Conservation (phyloP, 2,329 filamentous ascomycete genomes). For the Alternaria angustiovoidea region DNA sequence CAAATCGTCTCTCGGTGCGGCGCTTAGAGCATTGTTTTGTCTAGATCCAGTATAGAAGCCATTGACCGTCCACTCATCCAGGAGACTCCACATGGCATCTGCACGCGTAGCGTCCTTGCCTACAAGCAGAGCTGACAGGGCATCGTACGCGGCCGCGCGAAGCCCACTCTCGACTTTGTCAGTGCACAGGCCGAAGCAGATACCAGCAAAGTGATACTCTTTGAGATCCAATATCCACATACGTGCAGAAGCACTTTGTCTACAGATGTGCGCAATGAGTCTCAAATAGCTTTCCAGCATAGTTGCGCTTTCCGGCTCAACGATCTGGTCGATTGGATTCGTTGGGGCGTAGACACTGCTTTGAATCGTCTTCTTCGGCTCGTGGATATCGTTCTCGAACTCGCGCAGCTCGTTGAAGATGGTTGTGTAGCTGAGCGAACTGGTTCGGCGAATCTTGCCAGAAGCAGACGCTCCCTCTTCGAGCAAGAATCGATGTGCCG, state of each 20-base stretch:
- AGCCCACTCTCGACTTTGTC: constrained; percentile 79
- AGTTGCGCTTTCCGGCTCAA: constrained; percentile 92
- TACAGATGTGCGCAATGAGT: constrained; percentile 81
- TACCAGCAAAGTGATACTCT: constrained; percentile 73
- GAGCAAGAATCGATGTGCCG: constrained; percentile 86
- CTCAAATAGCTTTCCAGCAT: constrained; percentile 96
- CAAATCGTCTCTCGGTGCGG: constrained; percentile 55
- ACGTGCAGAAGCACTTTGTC: constrained; percentile 75
- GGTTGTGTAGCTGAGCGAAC: constrained; percentile 89
- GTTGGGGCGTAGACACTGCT: constrained; percentile 62
- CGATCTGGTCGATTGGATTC: constrained; percentile 62
- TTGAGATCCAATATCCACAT: constrained; percentile 75
- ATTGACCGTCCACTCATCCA: constrained; percentile 77
- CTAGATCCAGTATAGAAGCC: constrained; percentile 47
- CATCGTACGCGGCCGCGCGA: constrained; percentile 82
- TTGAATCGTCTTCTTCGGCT: constrained; percentile 70
- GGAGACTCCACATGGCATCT: constrained; percentile 77
- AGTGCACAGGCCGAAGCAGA: constrained; percentile 80
- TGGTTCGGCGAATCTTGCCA: constrained; percentile 80
- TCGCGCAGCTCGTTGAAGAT: constrained; percentile 90
- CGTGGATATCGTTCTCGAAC: constrained; percentile 79
- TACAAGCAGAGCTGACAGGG: constrained; percentile 76
- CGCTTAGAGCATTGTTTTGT: constrained; percentile 34
- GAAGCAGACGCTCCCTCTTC: constrained; percentile 77
- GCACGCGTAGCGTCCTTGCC: constrained; percentile 74